These are phyloP conservation scores for Backusella tarrabulga DNA, from an alignment of 192 early-diverging fungal genomes.

Conservation along the genomic window DNA sequence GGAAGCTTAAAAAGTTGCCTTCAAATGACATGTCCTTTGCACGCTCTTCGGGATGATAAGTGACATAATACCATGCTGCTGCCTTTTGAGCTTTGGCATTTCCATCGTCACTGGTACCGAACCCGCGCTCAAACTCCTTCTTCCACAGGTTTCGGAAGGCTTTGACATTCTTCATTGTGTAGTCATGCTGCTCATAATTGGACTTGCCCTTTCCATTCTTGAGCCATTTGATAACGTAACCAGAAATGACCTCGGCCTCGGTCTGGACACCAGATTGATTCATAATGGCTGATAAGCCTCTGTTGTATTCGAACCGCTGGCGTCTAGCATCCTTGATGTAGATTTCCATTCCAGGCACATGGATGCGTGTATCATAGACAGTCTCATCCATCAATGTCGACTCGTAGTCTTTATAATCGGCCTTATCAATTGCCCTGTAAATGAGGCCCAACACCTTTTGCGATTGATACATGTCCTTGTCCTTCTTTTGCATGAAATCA, in stretches of 20 bases:
- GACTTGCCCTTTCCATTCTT: constrained; percentile 45
- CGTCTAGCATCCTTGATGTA: constrained; percentile 51
- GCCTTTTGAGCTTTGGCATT: constrained; percentile 47
- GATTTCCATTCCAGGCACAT: constrained; percentile 44
- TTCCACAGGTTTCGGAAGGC: constrained; percentile 42
- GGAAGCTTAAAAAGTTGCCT: constrained; percentile 42
- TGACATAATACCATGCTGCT: constrained; percentile 71
- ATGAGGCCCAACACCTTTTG: constrained; percentile 52
- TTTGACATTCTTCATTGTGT: constrained; percentile 37
- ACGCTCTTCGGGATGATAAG: constrained; percentile 51
- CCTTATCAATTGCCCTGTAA: constrained; percentile 45
- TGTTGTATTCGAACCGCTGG: constrained; percentile 48
- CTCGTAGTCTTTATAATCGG: constrained; percentile 45
- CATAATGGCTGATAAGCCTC: constrained; percentile 54
- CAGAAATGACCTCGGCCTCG: constrained; percentile 45
- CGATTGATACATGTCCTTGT: constrained; percentile 52
- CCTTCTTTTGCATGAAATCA: constrained; percentile 72
- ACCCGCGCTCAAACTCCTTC: constrained; percentile 45
- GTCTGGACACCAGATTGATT: constrained; percentile 60
- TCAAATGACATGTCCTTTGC: constrained; percentile 30
- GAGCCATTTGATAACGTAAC: constrained; percentile 36
- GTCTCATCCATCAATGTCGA: constrained; percentile 22
- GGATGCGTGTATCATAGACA: constrained; percentile 38
- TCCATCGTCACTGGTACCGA: constrained; percentile 16
- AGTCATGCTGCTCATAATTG: constrained; percentile 48